phyloP scores from a whole-genome alignment of 768 basidiomycete species.

The Leccinum incarnatum region DNA sequence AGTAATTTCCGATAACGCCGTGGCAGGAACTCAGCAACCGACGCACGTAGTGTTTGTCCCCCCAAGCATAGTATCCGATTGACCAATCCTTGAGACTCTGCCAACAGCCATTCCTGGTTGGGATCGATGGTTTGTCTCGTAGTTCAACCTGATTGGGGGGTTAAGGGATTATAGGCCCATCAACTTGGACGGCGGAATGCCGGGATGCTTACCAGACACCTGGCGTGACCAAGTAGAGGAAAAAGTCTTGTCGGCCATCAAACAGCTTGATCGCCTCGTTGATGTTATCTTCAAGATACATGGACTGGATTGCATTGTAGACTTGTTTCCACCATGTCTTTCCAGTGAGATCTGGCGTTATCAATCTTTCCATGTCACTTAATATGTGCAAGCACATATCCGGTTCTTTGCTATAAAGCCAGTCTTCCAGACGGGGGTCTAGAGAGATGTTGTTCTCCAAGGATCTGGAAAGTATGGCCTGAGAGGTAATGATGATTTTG shows the following conservation, averaged over 20 bases:
- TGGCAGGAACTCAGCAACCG: neutral
- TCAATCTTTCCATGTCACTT: neutral
- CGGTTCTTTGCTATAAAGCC: slow-evolving; percentile 5
- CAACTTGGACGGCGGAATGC: neutral
- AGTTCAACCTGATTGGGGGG: neutral
- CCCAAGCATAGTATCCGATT: neutral
- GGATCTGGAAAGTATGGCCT: neutral
- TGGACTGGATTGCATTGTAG: neutral
- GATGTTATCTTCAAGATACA: neutral
- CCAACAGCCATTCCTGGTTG: neutral
- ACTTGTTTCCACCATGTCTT: neutral
- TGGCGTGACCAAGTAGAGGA: neutral
- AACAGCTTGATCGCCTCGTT: slow-evolving; percentile 5
- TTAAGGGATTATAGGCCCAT: neutral
- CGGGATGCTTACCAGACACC: neutral
- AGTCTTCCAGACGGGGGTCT: slow-evolving; percentile 1
- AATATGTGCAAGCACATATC: slow-evolving; percentile 5
- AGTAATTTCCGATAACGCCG: neutral
- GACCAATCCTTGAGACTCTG: neutral
- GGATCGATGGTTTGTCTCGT: neutral
- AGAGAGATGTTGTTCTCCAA: neutral
- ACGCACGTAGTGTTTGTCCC: neutral
- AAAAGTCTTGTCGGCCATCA: neutral
- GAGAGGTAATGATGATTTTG: neutral
- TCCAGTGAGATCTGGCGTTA: neutral